phyloP scores from a whole-genome alignment of 768 basidiomycete species.

The Leccinum disarticulatum region DNA sequence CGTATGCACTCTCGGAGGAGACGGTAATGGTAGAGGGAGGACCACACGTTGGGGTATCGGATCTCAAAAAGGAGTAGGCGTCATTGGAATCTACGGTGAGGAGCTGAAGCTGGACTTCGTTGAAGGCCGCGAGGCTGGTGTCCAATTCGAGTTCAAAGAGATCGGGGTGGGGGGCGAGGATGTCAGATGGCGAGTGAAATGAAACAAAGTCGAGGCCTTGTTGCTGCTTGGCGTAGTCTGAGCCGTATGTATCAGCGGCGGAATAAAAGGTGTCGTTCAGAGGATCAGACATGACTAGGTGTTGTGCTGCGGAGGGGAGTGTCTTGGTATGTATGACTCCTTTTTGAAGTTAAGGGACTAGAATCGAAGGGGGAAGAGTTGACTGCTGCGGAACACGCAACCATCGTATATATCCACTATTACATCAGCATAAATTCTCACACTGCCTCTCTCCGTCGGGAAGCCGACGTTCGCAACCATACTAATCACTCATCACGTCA shows the following conservation, averaged over 20 bases:
- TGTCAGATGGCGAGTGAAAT: slow-evolving; percentile 66
- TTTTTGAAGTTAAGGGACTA: slow-evolving; percentile 9
- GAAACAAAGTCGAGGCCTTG: slow-evolving; percentile 65
- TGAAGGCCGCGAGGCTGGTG: slow-evolving; percentile 62
- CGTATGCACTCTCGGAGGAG: slow-evolving; percentile 76
- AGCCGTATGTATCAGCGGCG: slow-evolving; percentile 36
- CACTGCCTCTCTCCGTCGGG: slow-evolving; percentile 28
- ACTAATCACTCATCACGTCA: slow-evolving; percentile 21
- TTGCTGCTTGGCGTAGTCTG: slow-evolving; percentile 39
- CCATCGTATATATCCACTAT: slow-evolving; percentile 34
- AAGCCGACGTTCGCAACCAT: slow-evolving; percentile 7
- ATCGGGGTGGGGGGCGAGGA: slow-evolving; percentile 77
- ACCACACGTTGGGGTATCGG: slow-evolving; percentile 63
- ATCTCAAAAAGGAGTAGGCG: slow-evolving; percentile 62
- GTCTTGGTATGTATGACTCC: slow-evolving; percentile 10
- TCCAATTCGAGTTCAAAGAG: slow-evolving; percentile 84
- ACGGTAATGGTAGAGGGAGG: slow-evolving; percentile 78
- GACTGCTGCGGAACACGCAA: slow-evolving; percentile 36
- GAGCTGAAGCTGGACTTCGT: slow-evolving; percentile 61
- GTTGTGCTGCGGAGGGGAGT: slow-evolving; percentile 26
- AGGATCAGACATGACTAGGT: slow-evolving; percentile 32
- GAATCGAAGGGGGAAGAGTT: slow-evolving; percentile 6
- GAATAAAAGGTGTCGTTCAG: slow-evolving; percentile 34
- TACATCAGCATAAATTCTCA: slow-evolving; percentile 35
- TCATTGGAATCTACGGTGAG: slow-evolving; percentile 64